Evolutionary conservation across 2,329 filamentous ascomycete genomes (phyloP).

Genomic region (Colletotrichum abscissum): DNA sequence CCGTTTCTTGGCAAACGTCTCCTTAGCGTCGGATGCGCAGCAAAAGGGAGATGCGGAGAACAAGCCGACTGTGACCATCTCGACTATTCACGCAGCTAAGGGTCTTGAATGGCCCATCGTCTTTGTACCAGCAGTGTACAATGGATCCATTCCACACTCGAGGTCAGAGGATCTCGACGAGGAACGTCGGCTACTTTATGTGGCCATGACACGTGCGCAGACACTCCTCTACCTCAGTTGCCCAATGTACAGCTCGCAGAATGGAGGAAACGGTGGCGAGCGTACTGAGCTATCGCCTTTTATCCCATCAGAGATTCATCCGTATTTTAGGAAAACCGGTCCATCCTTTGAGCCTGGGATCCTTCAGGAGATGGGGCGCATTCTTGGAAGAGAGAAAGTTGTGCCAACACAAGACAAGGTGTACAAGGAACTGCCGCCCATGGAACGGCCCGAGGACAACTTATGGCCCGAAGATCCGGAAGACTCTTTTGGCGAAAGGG

Average conservation of each 20-base stretch:
- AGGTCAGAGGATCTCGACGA: slow-evolving; percentile 88
- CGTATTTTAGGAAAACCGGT: slow-evolving; percentile 67
- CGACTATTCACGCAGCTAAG: slow-evolving; percentile 96
- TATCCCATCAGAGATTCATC: slow-evolving; percentile 59
- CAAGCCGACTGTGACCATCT: slow-evolving; percentile 82
- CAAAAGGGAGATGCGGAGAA: slow-evolving; percentile 66
- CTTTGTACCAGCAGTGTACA: slow-evolving; percentile 90
- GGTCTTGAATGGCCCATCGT: slow-evolving; percentile 97
- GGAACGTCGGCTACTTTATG: slow-evolving; percentile 89
- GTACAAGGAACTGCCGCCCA: slow-evolving; percentile 60
- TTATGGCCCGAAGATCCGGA: slow-evolving; percentile 64
- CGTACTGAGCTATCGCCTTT: slow-evolving; percentile 73
- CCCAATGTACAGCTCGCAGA: slow-evolving; percentile 74
- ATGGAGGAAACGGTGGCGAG: slow-evolving; percentile 65
- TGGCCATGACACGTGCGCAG: slow-evolving; percentile 96
- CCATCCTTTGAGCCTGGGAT: slow-evolving; percentile 74
- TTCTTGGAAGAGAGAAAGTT: slow-evolving; percentile 69
- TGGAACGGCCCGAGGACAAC: slow-evolving; percentile 74
- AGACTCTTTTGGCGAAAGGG: slow-evolving; percentile 24
- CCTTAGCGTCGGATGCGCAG: slow-evolving; percentile 80
- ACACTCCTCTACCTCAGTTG: slow-evolving; percentile 87
- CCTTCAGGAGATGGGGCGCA: slow-evolving; percentile 75
- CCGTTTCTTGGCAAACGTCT: slow-evolving; percentile 89
- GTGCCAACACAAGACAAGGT: slow-evolving; percentile 66
- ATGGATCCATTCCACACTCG: slow-evolving; percentile 90